Conservation (phyloP, 768 basidiomycete genomes). For the Termitomyces sp. region DNA sequence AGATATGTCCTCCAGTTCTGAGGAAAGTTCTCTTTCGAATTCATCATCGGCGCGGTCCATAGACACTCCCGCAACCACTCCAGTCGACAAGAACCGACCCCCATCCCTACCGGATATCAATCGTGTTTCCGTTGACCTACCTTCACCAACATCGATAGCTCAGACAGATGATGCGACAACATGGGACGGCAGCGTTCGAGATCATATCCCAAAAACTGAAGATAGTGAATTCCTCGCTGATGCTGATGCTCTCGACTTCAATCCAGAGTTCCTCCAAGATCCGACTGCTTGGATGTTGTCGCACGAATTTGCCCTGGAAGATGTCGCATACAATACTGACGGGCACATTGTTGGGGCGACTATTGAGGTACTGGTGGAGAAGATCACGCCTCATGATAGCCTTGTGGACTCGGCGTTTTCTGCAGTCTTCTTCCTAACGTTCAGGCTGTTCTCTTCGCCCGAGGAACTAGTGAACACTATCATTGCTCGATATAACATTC, state of each 20-base stretch:
- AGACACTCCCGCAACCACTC: slow-evolving; percentile 45
- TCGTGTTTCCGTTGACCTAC: slow-evolving; percentile 31
- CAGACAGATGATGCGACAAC: slow-evolving; percentile 51
- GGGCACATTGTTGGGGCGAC: slow-evolving; percentile 90
- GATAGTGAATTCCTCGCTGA: slow-evolving; percentile 50
- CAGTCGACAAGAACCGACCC: slow-evolving; percentile 36
- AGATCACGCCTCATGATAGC: slow-evolving; percentile 93
- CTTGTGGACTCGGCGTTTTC: slow-evolving; percentile 85
- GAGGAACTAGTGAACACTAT: slow-evolving; percentile 69
- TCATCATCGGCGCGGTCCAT: slow-evolving; percentile 39
- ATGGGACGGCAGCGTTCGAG: slow-evolving; percentile 47
- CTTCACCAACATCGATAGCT: slow-evolving; percentile 49
- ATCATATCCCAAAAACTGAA: slow-evolving; percentile 35
- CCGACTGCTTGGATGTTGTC: slow-evolving; percentile 50
- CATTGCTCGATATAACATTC: slow-evolving; percentile 78
- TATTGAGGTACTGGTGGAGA: slow-evolving; percentile 85
- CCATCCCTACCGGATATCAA: slow-evolving; percentile 22
- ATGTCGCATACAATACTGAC: slow-evolving; percentile 88
- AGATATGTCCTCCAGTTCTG: slow-evolving; percentile 45
- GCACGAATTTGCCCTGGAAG: slow-evolving; percentile 79
- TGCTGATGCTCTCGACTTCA: slow-evolving; percentile 38
- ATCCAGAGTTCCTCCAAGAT: slow-evolving; percentile 33
- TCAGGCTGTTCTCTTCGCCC: slow-evolving; percentile 86
- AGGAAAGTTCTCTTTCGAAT: slow-evolving; percentile 45
- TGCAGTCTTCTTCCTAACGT: slow-evolving; percentile 91